A percentile compares a stretch with the other conserved stretches of the same genome.
Evolutionary conservation across 2,329 filamentous ascomycete genomes (phyloP).

Genomic region (Microcyclosporella mali): DNA sequence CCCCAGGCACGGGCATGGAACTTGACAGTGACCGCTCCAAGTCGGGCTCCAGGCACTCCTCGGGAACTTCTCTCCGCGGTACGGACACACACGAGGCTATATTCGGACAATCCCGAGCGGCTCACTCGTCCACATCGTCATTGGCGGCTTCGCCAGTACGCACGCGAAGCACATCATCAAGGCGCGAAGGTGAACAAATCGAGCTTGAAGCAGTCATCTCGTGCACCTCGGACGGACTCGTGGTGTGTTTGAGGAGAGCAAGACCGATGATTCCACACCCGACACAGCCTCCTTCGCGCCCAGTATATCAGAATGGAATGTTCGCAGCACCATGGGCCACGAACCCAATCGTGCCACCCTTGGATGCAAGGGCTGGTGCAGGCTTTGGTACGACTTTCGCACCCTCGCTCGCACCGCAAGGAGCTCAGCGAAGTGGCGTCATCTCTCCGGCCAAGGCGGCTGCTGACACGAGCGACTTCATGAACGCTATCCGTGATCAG

Average conservation of each 20-base stretch:
- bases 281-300: slow-evolving; percentile 41
- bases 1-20: slow-evolving; percentile 12
- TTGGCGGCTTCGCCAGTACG: slow-evolving; percentile 25
- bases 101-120: slow-evolving; percentile 36
- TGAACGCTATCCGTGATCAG: slow-evolving; percentile 75
- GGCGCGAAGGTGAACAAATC: slow-evolving; percentile 39
- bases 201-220: slow-evolving; percentile 88
- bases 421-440: slow-evolving; percentile 13
- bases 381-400: slow-evolving; percentile 31
- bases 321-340: slow-evolving; percentile 76
- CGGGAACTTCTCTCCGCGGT: slow-evolving; percentile 39
- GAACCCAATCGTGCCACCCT: slow-evolving; percentile 52
- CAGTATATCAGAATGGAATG: slow-evolving; percentile 55
- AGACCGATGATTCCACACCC: slow-evolving; percentile 61
- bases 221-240: slow-evolving; percentile 80
- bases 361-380: slow-evolving; percentile 30
- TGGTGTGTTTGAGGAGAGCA: slow-evolving; percentile 71
- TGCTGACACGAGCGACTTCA: slow-evolving; percentile 54
- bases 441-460: slow-evolving; percentile 39
- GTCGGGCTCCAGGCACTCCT: slow-evolving; percentile 35
- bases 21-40: slow-evolving; percentile 18
- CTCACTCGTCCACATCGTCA: slow-evolving; percentile 35
- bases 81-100: slow-evolving; percentile 37
- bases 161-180: slow-evolving; percentile 15
- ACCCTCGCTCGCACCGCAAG: slow-evolving; percentile 31